Evolutionary conservation across 2,329 filamentous ascomycete genomes (phyloP).

Genomic region (Sarocladium brachiariae): DNA sequence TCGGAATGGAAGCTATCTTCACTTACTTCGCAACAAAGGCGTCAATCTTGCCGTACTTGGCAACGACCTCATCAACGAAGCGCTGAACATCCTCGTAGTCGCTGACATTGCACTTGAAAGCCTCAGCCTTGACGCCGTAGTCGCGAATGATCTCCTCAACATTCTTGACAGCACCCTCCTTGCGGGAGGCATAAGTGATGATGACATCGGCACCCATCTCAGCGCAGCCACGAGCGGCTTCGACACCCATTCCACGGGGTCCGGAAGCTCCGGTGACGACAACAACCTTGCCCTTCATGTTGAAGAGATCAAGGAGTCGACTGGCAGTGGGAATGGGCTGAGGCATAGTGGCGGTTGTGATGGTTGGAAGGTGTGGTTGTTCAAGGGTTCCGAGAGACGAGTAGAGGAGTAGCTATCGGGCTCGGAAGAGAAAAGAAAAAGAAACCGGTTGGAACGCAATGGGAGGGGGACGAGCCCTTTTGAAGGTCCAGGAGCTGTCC

Average conservation of each 20-base stretch:
- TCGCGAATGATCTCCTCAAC: constrained; percentile 52
- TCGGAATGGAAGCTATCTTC: no score
- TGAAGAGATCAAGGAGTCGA: constrained; percentile 53
- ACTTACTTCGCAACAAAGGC: constrained; percentile 58
- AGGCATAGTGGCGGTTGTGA: constrained; percentile 32
- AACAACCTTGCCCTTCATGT: constrained; percentile 57
- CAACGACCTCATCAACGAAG: constrained; percentile 50
- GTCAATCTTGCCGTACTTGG: constrained; percentile 63
- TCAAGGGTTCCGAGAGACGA: background rate
- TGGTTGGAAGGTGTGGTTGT: background rate
- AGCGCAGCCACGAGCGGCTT: constrained; percentile 54
- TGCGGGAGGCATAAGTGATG: constrained; percentile 60
- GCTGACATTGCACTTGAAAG: constrained; percentile 42
- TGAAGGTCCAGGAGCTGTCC: background rate
- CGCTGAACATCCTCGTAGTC: constrained; percentile 35
- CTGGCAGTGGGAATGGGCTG: constrained; percentile 44
- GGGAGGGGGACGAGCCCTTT: background rate
- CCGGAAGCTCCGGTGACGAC: constrained; percentile 59
- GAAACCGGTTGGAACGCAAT: background rate
- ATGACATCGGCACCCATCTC: constrained; percentile 61
- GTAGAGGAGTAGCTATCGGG: no score
- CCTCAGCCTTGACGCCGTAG: constrained; percentile 55
- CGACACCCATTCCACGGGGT: constrained; percentile 58
- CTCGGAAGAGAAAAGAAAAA: background rate
- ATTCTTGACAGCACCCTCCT: constrained; percentile 54